Conservation (phyloP, 2,329 filamentous ascomycete species). For the Achaetomium macrosporum region DNA sequence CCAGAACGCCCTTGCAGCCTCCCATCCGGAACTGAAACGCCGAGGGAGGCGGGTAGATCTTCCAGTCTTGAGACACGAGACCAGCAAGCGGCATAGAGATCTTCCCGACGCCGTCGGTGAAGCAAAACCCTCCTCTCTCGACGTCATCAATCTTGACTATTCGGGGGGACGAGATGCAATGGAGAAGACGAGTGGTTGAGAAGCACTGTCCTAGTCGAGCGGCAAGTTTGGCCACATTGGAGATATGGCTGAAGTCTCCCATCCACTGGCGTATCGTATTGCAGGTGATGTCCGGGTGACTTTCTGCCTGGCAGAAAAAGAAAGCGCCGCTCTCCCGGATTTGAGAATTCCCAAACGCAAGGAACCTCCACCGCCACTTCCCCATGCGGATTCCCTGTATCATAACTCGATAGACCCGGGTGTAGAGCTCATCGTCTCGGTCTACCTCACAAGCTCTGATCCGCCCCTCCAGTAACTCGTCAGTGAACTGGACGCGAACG, state of each 20-base stretch:
- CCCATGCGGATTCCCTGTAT: conserved; percentile 76
- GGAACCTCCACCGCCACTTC: conserved; percentile 75
- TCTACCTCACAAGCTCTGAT: conserved; percentile 51
- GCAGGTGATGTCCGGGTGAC: conserved; percentile 47
- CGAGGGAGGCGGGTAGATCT: conserved; percentile 61
- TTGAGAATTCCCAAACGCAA: conserved; percentile 94
- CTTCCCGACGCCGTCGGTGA: conserved; percentile 90
- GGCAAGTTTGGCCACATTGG: conserved; percentile 79
- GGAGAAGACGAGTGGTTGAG: conserved; percentile 78
- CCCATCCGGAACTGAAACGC: conserved; percentile 89
- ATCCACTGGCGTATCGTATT: conserved; percentile 78
- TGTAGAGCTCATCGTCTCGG: conserved; percentile 65
- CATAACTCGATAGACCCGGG: conserved; percentile 65
- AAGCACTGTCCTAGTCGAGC: conserved; percentile 92
- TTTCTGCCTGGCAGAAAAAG: conserved; percentile 70
- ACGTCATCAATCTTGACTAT: conserved; percentile 65
- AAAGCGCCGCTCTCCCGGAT: conserved; percentile 88
- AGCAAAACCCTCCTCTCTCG: conserved; percentile 60
- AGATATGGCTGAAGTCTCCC: conserved; percentile 78
- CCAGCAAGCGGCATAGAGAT: conserved; percentile 74
- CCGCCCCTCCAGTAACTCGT: conserved; percentile 61
- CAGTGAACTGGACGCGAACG: conserved; percentile 80
- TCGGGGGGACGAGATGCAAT: conserved; percentile 53
- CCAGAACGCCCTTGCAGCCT: conserved; percentile 85
- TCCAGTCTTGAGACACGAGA: conserved; percentile 66